phyloP scores from a whole-genome alignment of 2,329 filamentous ascomycete species.

The Metarhizium rileyi region DNA sequence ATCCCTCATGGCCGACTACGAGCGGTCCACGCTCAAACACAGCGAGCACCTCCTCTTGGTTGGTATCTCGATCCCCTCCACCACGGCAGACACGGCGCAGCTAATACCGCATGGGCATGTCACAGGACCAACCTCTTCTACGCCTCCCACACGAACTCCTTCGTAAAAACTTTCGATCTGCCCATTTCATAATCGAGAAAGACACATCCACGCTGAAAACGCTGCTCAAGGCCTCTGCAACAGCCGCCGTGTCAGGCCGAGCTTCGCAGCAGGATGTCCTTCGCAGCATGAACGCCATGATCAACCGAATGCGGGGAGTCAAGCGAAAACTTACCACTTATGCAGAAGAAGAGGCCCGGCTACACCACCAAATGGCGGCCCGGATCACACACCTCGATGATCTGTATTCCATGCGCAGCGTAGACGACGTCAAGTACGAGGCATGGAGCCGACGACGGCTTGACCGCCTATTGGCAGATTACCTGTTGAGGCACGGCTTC shows the following conservation, averaged over 20 bases:
- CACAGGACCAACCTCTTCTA: conserved; percentile 84
- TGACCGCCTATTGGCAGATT: conserved; percentile 83
- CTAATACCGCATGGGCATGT: background rate
- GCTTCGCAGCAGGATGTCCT: conserved; percentile 62
- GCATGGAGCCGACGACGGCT: conserved; percentile 75
- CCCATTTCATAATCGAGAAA: conserved; percentile 67
- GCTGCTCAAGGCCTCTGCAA: conserved; percentile 52
- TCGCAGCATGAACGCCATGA: conserved; percentile 72
- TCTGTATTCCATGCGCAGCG: conserved; percentile 66
- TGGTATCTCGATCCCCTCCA: background rate
- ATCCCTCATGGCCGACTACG: conserved; percentile 45
- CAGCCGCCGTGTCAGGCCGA: conserved; percentile 54
- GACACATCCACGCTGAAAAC: conserved; percentile 54
- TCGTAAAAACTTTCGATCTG: conserved; percentile 86
- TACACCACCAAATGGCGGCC: conserved; percentile 67
- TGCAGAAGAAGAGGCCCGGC: conserved; percentile 67
- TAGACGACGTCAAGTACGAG: conserved; percentile 91
- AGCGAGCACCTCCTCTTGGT: conserved; percentile 68
- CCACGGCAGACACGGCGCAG: background rate
- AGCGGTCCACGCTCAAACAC: conserved; percentile 60
- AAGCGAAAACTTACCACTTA: conserved; percentile 77
- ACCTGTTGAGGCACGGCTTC: conserved; percentile 78
- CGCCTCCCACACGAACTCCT: conserved; percentile 88
- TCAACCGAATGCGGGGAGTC: conserved; percentile 71
- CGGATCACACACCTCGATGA: conserved; percentile 73